Percentiles rank a stretch among this genome's conserved stretches.
phyloP scores from a whole-genome alignment of 768 basidiomycete genomes.

The Collybia nuda region DNA sequence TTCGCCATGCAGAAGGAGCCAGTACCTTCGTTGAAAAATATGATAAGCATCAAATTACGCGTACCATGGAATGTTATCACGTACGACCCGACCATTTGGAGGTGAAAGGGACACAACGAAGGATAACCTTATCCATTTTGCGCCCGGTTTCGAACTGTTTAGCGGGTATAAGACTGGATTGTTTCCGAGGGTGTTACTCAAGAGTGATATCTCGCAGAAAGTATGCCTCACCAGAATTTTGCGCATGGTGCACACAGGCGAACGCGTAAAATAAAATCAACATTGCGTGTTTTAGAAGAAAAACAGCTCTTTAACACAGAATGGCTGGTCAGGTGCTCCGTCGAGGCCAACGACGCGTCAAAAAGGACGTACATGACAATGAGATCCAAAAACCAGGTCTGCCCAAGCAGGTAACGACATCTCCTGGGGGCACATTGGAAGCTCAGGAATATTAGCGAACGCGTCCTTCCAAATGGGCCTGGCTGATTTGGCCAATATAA shows the following conservation, averaged over 20 bases:
- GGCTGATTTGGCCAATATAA: slow-evolving; percentile 22
- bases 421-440: slow-evolving; percentile 23
- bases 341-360: not conserved
- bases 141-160: slow-evolving; percentile 8
- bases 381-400: slow-evolving; percentile 24
- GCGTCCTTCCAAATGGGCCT: slow-evolving; percentile 23
- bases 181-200: not conserved
- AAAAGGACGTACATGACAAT: slow-evolving; percentile 25
- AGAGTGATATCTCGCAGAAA: not conserved
- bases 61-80: not conserved
- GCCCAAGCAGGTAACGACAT: slow-evolving; percentile 24
- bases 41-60: not conserved
- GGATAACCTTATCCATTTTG: slow-evolving; percentile 15
- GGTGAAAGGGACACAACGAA: slow-evolving; percentile 19
- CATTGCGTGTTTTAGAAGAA: slow-evolving; percentile 3
- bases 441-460: slow-evolving; percentile 16
- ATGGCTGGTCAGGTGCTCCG: slow-evolving; percentile 2
- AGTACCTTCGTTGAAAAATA: slow-evolving; percentile 1
- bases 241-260: slow-evolving; percentile 24
- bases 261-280: slow-evolving; percentile 23
- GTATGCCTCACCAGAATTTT: slow-evolving; percentile 15
- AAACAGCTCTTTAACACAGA: slow-evolving; percentile 20
- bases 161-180: slow-evolving; percentile 11
- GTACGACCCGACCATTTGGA: slow-evolving; percentile 11
- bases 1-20: slow-evolving; percentile 13